A percentile compares a stretch with the other conserved stretches of the same genome.
Conservation (phyloP, 2,329 filamentous ascomycete genomes). For the Didymella segeticola region DNA sequence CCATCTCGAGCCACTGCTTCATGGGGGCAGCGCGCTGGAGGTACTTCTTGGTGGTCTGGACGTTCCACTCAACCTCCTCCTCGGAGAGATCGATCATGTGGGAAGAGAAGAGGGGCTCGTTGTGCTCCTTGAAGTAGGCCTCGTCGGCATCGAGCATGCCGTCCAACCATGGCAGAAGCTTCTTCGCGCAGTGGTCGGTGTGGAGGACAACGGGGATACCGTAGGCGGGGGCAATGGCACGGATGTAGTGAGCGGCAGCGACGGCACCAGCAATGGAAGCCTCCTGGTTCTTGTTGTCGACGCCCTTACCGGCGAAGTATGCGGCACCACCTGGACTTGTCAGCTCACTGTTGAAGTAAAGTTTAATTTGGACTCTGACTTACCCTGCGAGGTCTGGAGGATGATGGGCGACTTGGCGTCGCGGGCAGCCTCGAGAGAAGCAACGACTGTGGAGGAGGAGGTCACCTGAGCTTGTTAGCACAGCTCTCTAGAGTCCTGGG, state of each 20-base stretch:
- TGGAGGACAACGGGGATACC: slow-evolving; percentile 63
- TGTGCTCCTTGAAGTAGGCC: slow-evolving; percentile 82
- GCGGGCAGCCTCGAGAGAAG: slow-evolving; percentile 84
- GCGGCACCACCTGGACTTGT: slow-evolving; percentile 27
- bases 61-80: slow-evolving; percentile 82
- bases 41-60: slow-evolving; percentile 77
- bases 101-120: slow-evolving; percentile 86
- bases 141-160: slow-evolving; percentile 81
- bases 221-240: slow-evolving; percentile 84
- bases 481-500: not conserved
- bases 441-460: slow-evolving; percentile 83
- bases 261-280: slow-evolving; percentile 88
- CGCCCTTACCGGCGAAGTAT: slow-evolving; percentile 75
- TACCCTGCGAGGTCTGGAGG: slow-evolving; percentile 21
- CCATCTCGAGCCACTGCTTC: slow-evolving; percentile 99
- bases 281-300: slow-evolving; percentile 67
- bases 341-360: not conserved
- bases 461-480: slow-evolving; percentile 68
- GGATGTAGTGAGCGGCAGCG: slow-evolving; percentile 88
- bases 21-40: slow-evolving; percentile 92
- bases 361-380: not conserved
- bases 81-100: slow-evolving; percentile 98
- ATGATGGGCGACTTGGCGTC: slow-evolving; percentile 84
- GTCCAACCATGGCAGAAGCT: slow-evolving; percentile 97
- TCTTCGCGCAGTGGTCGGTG: slow-evolving; percentile 99